These are phyloP conservation scores for Amphicarpaea edgeworthii DNA, from an alignment of 306 rosid species.

Conservation along the genomic window DNA sequence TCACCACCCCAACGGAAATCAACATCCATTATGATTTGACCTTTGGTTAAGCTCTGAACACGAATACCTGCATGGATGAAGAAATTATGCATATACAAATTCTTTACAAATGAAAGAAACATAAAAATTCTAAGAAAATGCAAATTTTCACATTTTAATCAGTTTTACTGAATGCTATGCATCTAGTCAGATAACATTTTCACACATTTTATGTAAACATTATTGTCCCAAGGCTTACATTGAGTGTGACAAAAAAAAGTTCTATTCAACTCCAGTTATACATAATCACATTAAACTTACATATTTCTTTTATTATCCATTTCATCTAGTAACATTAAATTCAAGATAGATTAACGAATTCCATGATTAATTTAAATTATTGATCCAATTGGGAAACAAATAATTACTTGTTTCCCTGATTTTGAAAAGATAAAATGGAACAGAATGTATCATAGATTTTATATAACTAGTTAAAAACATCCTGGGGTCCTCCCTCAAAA, in stretches of 20 bases:
- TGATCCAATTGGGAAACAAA: not conserved
- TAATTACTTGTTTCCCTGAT: not conserved
- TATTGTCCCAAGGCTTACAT: not conserved
- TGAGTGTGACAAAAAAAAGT: not conserved
- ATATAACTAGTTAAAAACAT: too few species aligned
- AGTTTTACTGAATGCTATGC: not conserved
- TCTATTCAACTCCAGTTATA: not conserved
- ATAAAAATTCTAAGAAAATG: conserved; percentile 5
- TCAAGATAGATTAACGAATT: not conserved
- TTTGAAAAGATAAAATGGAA: not conserved
- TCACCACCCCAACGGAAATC: conserved; percentile 99
- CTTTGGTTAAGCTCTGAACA: conserved; percentile 92
- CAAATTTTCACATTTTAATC: conserved; percentile 11
- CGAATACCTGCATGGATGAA: conserved; percentile 78
- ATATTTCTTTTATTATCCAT: conserved; percentile 23
- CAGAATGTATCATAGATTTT: not conserved
- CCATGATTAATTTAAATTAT: not conserved
- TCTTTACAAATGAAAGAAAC: conserved; percentile 19
- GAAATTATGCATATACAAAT: conserved; percentile 12
- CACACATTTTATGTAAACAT: not conserved
- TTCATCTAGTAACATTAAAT: not conserved
- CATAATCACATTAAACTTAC: not conserved
- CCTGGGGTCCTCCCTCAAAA: too few species aligned
- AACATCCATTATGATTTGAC: conserved; percentile 97
- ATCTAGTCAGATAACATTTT: not conserved